These are phyloP conservation scores for Aureobasidium sp. DNA, from an alignment of 2,329 filamentous ascomycete genomes.

Conservation along the genomic window DNA sequence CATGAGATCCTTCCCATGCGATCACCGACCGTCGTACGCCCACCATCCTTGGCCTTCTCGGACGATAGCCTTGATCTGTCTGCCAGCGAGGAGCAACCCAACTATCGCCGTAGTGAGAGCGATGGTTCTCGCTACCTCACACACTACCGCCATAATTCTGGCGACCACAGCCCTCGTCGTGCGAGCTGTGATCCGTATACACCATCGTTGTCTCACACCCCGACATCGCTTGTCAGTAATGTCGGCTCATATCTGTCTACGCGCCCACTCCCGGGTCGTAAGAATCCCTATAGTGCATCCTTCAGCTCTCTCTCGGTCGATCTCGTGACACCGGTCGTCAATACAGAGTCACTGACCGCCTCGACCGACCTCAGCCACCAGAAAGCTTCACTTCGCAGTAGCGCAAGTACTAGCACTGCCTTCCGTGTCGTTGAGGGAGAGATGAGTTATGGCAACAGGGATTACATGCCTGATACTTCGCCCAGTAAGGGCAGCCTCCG, in stretches of 20 bases:
- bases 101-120: constrained; percentile 24
- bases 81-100: constrained; percentile 16
- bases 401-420: constrained; percentile 26
- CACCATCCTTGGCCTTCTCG: constrained; percentile 34
- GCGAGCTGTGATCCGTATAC: constrained; percentile 12
- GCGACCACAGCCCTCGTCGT: background rate
- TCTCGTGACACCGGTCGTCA: constrained; percentile 36
- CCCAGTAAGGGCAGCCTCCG: constrained; percentile 24
- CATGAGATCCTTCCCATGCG: constrained; percentile 42
- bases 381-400: constrained; percentile 28
- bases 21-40: constrained; percentile 38
- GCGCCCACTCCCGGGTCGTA: constrained; percentile 34
- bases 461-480: constrained; percentile 8
- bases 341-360: constrained; percentile 22
- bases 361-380: constrained; percentile 22
- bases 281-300: constrained; percentile 33
- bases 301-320: constrained; percentile 37
- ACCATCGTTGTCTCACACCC: constrained; percentile 41
- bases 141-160: constrained; percentile 30
- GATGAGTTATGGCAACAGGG: constrained; percentile 23
- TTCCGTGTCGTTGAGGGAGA: constrained; percentile 26
- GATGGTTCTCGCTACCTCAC: constrained; percentile 38
- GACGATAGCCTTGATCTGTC: constrained; percentile 37
- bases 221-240: constrained; percentile 38
- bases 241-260: constrained; percentile 36